phyloP scores from a whole-genome alignment of 495 filamentous ascomycete genomes.

The Pseudotulostoma volvatum region DNA sequence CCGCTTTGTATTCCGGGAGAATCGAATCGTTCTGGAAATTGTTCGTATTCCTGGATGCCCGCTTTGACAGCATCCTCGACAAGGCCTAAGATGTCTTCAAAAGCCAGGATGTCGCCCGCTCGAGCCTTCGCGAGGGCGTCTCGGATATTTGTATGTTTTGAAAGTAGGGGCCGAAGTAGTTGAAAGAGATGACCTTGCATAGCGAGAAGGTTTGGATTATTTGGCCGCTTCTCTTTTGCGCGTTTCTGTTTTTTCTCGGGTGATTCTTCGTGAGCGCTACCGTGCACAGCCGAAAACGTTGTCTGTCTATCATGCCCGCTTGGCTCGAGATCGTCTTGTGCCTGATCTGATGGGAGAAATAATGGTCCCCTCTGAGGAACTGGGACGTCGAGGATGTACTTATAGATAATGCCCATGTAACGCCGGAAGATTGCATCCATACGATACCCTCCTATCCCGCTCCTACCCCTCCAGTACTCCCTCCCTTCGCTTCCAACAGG shows the following conservation, averaged over 20 bases:
- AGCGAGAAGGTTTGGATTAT: conserved; percentile 56
- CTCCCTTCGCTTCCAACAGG: conserved; percentile 43
- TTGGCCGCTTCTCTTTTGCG: conserved; percentile 28
- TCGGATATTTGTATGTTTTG: conserved; percentile 60
- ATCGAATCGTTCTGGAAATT: conserved; percentile 39
- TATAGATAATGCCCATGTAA: conserved; percentile 79
- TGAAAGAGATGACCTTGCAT: conserved; percentile 93
- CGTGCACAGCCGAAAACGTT: too few species aligned
- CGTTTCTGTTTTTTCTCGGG: conserved; percentile 49
- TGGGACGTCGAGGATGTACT: conserved; percentile 46
- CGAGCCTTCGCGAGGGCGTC: conserved; percentile 54
- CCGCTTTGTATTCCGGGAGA: conserved; percentile 14
- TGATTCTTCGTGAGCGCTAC: conserved; percentile 18
- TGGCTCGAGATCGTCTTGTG: conserved; percentile 15
- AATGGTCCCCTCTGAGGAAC: conserved; percentile 51
- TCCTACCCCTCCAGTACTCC: conserved; percentile 70
- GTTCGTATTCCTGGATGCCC: conserved; percentile 58
- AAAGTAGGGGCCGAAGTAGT: conserved; percentile 65
- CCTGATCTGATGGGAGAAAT: conserved; percentile 50
- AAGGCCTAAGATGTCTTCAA: conserved; percentile 51
- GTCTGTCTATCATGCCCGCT: too few species aligned
- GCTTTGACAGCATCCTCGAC: conserved; percentile 53
- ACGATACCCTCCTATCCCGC: conserved; percentile 74
- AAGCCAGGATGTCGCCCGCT: conserved; percentile 49
- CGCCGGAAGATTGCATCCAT: conserved; percentile 75